Evolutionary conservation across 192 early-diverging fungal species (phyloP).

Genomic region (Kappamyces sp.): DNA sequence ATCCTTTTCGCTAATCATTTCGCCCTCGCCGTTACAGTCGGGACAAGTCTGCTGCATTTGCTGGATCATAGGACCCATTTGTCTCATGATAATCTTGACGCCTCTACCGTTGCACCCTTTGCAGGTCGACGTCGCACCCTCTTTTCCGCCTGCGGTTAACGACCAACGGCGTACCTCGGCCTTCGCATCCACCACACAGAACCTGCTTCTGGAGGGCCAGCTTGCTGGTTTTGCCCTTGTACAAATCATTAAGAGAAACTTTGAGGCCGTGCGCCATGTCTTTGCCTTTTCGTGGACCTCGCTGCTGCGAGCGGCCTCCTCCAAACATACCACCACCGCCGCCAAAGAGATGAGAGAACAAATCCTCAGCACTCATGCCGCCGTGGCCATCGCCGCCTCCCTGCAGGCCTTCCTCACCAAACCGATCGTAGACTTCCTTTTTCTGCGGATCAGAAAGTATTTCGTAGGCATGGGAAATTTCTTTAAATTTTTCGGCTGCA

Average conservation of each 20-base stretch:
- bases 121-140: conserved; percentile 77
- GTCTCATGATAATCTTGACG: conserved; percentile 80
- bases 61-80: conserved; percentile 99
- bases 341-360: conserved; percentile 97
- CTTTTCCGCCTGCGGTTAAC: not conserved
- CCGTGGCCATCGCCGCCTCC: conserved; percentile 66
- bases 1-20: conserved; percentile 85
- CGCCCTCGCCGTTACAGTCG: conserved; percentile 85
- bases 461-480: conserved; percentile 97
- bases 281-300: conserved; percentile 91
- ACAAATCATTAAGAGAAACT: conserved; percentile 81
- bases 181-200: conserved; percentile 85
- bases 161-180: conserved; percentile 56
- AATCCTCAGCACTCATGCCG: conserved; percentile 82
- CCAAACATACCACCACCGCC: conserved; percentile 54
- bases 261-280: conserved; percentile 87
- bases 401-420: conserved; percentile 85
- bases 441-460: conserved; percentile 88
- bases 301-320: conserved; percentile 53
- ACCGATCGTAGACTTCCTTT: conserved; percentile 88
- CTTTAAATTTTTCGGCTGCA: conserved; percentile 86
- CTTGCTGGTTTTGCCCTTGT: conserved; percentile 87
- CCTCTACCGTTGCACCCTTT: conserved; percentile 82
- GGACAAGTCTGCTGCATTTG: conserved; percentile 97
- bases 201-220: conserved; percentile 94